Evolutionary conservation across 352 stramenopile genomes (phyloP).

Genomic region (Pythium rishiriense): DNA sequence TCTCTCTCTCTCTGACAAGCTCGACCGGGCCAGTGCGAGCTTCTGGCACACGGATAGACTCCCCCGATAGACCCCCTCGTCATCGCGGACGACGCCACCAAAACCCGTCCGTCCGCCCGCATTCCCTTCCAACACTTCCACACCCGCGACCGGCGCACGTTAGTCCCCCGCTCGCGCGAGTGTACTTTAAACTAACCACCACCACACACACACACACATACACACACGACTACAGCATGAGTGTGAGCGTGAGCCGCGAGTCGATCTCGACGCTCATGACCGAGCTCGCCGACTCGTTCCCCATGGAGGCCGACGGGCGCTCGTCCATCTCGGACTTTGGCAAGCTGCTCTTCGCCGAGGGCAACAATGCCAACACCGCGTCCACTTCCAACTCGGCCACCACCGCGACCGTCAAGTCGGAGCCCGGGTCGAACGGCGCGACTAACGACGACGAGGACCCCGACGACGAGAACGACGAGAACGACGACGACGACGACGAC

Average conservation of each 20-base stretch:
- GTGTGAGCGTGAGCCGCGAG: slow-evolving; percentile 78
- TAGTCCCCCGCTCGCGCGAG: neutral
- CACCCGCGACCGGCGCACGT: neutral
- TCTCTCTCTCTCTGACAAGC: slow-evolving; percentile 22
- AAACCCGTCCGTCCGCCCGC: neutral
- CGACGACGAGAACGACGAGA: slow-evolving; percentile 24
- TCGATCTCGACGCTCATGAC: slow-evolving; percentile 88
- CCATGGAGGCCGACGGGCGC: slow-evolving; percentile 70
- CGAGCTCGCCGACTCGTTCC: slow-evolving; percentile 80
- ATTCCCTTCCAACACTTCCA: too few relatives aligned
- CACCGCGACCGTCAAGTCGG: slow-evolving; percentile 8
- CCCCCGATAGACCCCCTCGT: neutral
- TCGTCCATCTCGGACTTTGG: slow-evolving; percentile 87
- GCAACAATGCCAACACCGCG: slow-evolving; percentile 28
- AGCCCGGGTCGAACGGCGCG: slow-evolving; percentile 6
- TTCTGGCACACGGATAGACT: slow-evolving; percentile 15
- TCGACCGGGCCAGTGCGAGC: slow-evolving; percentile 10
- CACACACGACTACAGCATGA: slow-evolving; percentile 37
- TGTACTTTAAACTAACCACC: slow-evolving; percentile 3
- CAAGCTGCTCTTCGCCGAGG: slow-evolving; percentile 84
- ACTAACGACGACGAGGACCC: slow-evolving; percentile 7
- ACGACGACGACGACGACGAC: slow-evolving; percentile 25
- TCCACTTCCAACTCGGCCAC: neutral
- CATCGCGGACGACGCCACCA: neutral
- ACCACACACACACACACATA: neutral